Conservation (phyloP, 1,284 basidiomycete species). For the Ceratobasidium sp. region DNA sequence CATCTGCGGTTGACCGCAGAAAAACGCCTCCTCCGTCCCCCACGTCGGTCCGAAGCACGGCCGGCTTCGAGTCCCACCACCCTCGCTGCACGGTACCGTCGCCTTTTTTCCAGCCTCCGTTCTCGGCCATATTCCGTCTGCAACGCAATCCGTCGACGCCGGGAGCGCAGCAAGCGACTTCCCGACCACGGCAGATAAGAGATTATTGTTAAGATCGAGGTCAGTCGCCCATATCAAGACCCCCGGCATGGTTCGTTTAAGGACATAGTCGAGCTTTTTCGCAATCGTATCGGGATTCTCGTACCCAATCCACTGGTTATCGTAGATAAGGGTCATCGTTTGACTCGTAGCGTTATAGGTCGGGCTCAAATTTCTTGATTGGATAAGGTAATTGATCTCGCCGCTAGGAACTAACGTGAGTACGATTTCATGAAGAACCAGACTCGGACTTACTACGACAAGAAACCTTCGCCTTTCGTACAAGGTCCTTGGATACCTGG, state of each 20-base stretch:
- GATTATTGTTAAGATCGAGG: conserved; percentile 24
- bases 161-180: conserved; percentile 9
- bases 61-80: conserved; percentile 12
- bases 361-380: conserved; percentile 7
- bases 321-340: conserved; percentile 38
- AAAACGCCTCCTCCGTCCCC: conserved; percentile 18
- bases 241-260: conserved; percentile 35
- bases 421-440: neutral
- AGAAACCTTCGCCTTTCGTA: conserved; percentile 13
- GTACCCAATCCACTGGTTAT: conserved; percentile 39
- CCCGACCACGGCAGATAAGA: conserved; percentile 25
- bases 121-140: conserved; percentile 38
- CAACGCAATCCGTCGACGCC: conserved; percentile 9
- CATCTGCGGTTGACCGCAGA: conserved; percentile 21
- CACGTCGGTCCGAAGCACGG: conserved; percentile 13
- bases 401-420: neutral
- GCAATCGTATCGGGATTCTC: conserved; percentile 34
- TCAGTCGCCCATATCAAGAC: conserved; percentile 40
- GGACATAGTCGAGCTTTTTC: conserved; percentile 30
- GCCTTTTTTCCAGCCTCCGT: conserved; percentile 24
- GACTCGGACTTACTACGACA: conserved; percentile 7
- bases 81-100: conserved; percentile 9
- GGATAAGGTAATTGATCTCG: conserved; percentile 35
- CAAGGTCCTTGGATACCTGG: conserved; percentile 31
- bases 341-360: conserved; percentile 31